Evolutionary conservation across 306 rosid genomes (phyloP), one percentile per base, ranked within the genome.

Genomic region (Gynostemma pentaphyllum): DNA sequence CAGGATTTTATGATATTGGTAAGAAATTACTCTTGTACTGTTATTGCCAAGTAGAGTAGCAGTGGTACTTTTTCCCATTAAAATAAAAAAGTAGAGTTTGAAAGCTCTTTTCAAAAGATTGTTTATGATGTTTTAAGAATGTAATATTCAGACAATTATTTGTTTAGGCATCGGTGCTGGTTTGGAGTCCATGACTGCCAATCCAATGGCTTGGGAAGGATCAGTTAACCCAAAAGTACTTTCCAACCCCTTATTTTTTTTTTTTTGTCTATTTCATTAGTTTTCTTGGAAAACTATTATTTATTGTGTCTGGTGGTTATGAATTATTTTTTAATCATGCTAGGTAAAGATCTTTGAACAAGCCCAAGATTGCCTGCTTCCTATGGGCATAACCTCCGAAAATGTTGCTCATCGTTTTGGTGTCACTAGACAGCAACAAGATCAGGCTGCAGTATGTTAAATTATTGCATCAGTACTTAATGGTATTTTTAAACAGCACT

Each of bases 1-100:
- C 98, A 15, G 96, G 98, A 24, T 92, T 86, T 80, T 92, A 92
- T 72, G 98, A 92, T 51, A 88, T 92, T 36, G 98, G 98, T 79
- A 29, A 62, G 71, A 36, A 21, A 21, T 19, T 12, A 21, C n/a
- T 11, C 16, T 29, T 45, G 14, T 10, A 10, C 19, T 24, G 21
- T n/a, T 28, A 48, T 1, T 3, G 26, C 44, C 9, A 22, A 63
- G 19, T 64, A 22, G 36, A 63, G 19, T 64, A 22, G 36, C 36
- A n/a, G 3, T 50, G 22, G 49, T 66, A 15, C 8, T 63, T 40
- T 13, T 26, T 14, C 37, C 18, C 11, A 9, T n/a, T n/a, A n/a
- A n/a, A n/a, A n/a, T n/a, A 5, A 9, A 16, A 14, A 5, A 28
- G 11, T 22, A 7, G 27, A 10, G 28, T 28, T 14, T 4, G 18